These are phyloP conservation scores for Hymenoscyphus salicellus DNA, from an alignment of 2,329 filamentous ascomycete species.

Conservation along the genomic window DNA sequence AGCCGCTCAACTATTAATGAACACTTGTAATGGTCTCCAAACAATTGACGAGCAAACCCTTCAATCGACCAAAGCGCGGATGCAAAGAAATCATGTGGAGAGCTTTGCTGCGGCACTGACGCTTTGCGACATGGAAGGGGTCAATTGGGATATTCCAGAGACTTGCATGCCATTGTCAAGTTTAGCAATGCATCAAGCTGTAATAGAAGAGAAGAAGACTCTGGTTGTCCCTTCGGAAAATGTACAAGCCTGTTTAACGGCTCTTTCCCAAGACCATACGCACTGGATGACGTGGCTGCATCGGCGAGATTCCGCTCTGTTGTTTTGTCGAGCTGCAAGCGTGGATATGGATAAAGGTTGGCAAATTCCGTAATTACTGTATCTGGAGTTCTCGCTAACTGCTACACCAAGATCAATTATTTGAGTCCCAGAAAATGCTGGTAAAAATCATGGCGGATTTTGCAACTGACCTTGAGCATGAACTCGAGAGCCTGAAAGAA, in stretches of 20 bases:
- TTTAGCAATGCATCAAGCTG: conserved; percentile 36
- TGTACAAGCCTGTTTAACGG: conserved; percentile 50
- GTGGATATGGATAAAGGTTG: conserved; percentile 55
- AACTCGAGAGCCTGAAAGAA: conserved; percentile 25
- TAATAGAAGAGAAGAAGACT: conserved; percentile 36
- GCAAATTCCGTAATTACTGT: background rate
- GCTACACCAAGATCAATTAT: conserved; percentile 30
- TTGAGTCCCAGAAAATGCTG: conserved; percentile 32
- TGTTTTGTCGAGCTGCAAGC: conserved; percentile 61
- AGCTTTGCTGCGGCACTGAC: conserved; percentile 61
- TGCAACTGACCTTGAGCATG: conserved; percentile 23
- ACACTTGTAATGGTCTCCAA: conserved; percentile 35
- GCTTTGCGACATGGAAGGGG: conserved; percentile 58
- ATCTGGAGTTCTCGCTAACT: conserved; percentile 17
- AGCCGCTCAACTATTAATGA: conserved; percentile 35
- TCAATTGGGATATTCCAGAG: conserved; percentile 48
- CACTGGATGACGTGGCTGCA: conserved; percentile 66
- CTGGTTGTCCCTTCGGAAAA: conserved; percentile 29
- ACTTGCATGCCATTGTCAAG: conserved; percentile 48
- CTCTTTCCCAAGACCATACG: conserved; percentile 52
- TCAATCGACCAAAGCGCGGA: conserved; percentile 30
- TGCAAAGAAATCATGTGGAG: conserved; percentile 48
- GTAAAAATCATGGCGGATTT: conserved; percentile 32
- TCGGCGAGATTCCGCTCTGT: conserved; percentile 56
- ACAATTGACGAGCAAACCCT: conserved; percentile 30